Percentiles rank a stretch among this genome's conserved stretches.
phyloP scores from a whole-genome alignment of 2,329 filamentous ascomycete genomes.

The Lachnellula subtilissima region DNA sequence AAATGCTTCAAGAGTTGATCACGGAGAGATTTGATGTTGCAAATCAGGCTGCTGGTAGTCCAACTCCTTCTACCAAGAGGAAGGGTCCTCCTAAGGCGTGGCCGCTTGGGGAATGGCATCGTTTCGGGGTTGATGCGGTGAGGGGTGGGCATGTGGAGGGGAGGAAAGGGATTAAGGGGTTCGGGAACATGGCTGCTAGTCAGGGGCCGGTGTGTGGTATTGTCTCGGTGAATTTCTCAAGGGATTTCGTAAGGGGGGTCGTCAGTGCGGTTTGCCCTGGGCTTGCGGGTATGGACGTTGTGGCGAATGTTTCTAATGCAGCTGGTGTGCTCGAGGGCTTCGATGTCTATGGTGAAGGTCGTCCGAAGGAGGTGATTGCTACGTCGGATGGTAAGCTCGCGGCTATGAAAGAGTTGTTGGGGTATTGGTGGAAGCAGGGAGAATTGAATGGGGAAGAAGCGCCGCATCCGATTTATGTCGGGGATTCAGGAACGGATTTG shows the following conservation, averaged over 20 bases:
- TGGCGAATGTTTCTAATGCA: constrained; percentile 19
- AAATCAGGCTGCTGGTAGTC: too few species aligned
- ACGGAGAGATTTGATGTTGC: too few species aligned
- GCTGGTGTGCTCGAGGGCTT: constrained; percentile 17
- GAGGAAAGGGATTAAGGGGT: constrained; percentile 4
- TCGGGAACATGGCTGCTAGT: not conserved
- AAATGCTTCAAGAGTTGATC: too few species aligned
- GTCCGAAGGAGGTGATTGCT: constrained; percentile 6
- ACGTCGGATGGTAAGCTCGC: constrained; percentile 25
- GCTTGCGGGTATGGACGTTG: constrained; percentile 6
- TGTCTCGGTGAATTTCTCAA: constrained; percentile 26
- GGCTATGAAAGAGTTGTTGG: constrained; percentile 18
- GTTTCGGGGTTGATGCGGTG: constrained; percentile 13
- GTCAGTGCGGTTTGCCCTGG: constrained; percentile 7
- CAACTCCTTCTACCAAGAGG: too few species aligned
- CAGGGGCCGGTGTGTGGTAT: constrained; percentile 17
- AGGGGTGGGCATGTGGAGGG: constrained; percentile 19
- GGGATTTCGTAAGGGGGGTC: constrained; percentile 22
- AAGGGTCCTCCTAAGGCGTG: too few species aligned
- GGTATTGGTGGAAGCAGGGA: constrained; percentile 3
- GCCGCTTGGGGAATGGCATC: not conserved
- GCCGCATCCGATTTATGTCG: constrained; percentile 24
- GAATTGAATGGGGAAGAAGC: not conserved
- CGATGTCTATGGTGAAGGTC: not conserved
- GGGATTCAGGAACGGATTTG: constrained; percentile 30